Evolutionary conservation across 2,329 filamentous ascomycete genomes (phyloP).

Genomic region (Stachybotrys chartarum): DNA sequence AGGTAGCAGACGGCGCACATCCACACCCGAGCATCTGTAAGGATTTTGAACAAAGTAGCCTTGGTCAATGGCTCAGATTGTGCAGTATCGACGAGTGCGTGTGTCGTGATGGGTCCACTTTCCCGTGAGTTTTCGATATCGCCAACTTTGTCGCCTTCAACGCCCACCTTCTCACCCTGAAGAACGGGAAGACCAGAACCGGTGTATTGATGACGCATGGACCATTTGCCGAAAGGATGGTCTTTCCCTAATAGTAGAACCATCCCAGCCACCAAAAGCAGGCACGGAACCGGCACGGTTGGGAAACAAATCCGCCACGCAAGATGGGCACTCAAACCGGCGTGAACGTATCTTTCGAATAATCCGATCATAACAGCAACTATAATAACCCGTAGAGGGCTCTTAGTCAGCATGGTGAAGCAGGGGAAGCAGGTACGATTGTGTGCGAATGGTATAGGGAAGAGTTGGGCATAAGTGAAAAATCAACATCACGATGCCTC

Average conservation of each 20-base stretch:
- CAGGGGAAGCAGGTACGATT: no score
- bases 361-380: neutral
- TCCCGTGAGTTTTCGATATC: neutral
- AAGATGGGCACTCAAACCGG: conserved; percentile 1
- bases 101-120: neutral
- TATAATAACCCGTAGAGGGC: no score
- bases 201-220: neutral
- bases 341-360: neutral
- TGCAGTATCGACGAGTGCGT: neutral
- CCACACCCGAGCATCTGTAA: conserved; percentile 1
- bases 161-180: neutral
- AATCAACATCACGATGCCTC: no score
- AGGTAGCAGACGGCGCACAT: conserved; percentile 1
- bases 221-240: conserved; percentile 2
- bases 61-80: neutral
- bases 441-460: no score
- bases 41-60: neutral
- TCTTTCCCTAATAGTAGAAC: conserved; percentile 2
- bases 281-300: neutral
- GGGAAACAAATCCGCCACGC: conserved; percentile 1
- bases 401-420: no score
- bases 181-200: neutral
- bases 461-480: no score
- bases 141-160: neutral
- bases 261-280: neutral